Percentiles rank a stretch among this genome's conserved stretches.
These are phyloP conservation scores for Eucalyptus dawsonii DNA, from an alignment of 345 rosid species.

Conservation along the genomic window DNA sequence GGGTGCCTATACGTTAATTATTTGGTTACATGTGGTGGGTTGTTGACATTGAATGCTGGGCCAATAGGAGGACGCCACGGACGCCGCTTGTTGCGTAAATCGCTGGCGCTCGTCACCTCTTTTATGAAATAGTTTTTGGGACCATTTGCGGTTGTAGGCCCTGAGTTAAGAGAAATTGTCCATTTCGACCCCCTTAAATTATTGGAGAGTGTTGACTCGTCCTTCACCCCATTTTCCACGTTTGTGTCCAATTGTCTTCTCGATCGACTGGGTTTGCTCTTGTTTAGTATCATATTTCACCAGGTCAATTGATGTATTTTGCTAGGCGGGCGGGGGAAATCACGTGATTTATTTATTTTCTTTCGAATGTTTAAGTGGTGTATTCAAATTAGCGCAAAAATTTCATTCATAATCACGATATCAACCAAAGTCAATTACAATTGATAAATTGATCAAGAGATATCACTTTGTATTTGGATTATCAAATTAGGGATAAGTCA, in stretches of 20 bases:
- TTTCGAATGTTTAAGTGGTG: not conserved
- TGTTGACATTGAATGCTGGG: not conserved
- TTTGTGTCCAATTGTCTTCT: not conserved
- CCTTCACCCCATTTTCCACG: not conserved
- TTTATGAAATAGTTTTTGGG: not conserved
- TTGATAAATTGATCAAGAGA: fast-evolving
- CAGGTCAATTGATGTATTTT: not conserved
- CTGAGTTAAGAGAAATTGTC: not conserved
- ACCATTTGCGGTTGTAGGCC: not conserved
- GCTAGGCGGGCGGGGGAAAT: fast-evolving
- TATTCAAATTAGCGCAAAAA: not conserved
- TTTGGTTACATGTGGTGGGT: not conserved
- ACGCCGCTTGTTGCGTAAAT: not conserved
- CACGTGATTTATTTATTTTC: not conserved
- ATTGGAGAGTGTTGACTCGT: not conserved
- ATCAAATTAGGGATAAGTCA: not conserved
- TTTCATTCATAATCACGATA: not conserved
- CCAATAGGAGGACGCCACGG: not conserved
- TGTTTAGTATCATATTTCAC: not conserved
- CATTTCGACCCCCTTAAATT: not conserved
- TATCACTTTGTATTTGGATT: not conserved
- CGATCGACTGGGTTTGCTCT: not conserved
- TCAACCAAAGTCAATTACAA: not conserved
- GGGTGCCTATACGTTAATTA: not conserved
- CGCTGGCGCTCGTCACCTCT: not conserved